Percentiles rank a stretch among this genome's conserved stretches.
Evolutionary conservation across 1,284 basidiomycete genomes (phyloP).

Genomic region (Thelephora terrestris): DNA sequence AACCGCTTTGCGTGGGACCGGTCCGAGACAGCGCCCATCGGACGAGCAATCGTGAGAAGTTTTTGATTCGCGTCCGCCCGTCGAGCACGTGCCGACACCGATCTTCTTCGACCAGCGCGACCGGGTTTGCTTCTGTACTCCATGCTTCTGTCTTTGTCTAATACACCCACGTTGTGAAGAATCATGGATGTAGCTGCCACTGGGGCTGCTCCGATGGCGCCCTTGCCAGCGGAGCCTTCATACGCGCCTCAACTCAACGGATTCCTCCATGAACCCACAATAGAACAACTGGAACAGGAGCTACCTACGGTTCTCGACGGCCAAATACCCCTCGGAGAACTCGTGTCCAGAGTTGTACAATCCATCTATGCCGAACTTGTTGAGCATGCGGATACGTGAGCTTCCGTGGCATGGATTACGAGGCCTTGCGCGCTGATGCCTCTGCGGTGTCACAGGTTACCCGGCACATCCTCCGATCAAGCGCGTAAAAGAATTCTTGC

Average conservation of each 20-base stretch:
- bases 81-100: too few relatives aligned
- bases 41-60: too few relatives aligned
- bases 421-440: constrained; percentile 5
- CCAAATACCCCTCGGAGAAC: constrained; percentile 63
- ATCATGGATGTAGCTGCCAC: constrained; percentile 8
- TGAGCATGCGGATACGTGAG: constrained; percentile 81
- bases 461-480: constrained; percentile 66
- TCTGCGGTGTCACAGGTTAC: constrained; percentile 44
- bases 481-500: constrained; percentile 75
- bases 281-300: constrained; percentile 59
- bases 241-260: constrained; percentile 17
- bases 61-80: too few relatives aligned
- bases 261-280: constrained; percentile 28
- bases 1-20: too few relatives aligned
- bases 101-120: too few relatives aligned
- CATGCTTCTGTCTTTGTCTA: background rate
- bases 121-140: background rate
- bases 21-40: too few relatives aligned
- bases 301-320: constrained; percentile 69
- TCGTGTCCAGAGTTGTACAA: constrained; percentile 70
- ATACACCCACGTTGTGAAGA: background rate
- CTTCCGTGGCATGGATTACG: constrained; percentile 5
- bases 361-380: constrained; percentile 76
- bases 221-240: constrained; percentile 6
- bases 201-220: constrained; percentile 8